These are phyloP conservation scores for Agarophyton chilense DNA, from an alignment of 23 red algal genomes.

Conservation along the genomic window DNA sequence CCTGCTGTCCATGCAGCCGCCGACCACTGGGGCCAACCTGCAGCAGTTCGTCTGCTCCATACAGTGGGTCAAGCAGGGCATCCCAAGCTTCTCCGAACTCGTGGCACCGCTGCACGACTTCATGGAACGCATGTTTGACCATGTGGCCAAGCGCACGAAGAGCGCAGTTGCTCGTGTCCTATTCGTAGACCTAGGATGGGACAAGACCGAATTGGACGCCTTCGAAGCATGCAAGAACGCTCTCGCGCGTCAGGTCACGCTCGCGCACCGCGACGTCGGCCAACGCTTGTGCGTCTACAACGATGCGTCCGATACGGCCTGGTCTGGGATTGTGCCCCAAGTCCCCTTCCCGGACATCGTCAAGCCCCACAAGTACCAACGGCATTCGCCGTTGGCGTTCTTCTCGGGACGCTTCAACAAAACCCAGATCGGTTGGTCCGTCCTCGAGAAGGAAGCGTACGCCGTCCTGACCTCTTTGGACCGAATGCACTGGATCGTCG, in stretches of 20 bases:
- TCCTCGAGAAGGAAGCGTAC: slow-evolving; percentile 50
- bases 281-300: slow-evolving; percentile 47
- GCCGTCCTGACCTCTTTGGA: slow-evolving; percentile 17
- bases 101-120: slow-evolving; percentile 41
- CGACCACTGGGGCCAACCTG: slow-evolving; percentile 32
- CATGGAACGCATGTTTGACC: slow-evolving; percentile 44
- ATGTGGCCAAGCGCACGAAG: slow-evolving; percentile 52
- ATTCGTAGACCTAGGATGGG: slow-evolving; percentile 21
- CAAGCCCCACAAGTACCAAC: slow-evolving; percentile 11
- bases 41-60: slow-evolving; percentile 56
- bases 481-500: slow-evolving; percentile 45
- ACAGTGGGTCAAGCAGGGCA: slow-evolving; percentile 58
- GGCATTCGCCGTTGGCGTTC: slow-evolving; percentile 11
- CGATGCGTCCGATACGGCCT: slow-evolving; percentile 47
- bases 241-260: slow-evolving; percentile 23
- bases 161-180: not conserved
- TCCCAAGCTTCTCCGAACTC: slow-evolving; percentile 43
- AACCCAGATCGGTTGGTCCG: slow-evolving; percentile 46
- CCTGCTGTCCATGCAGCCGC: slow-evolving; percentile 33
- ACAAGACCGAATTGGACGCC: not conserved
- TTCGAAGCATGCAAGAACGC: slow-evolving; percentile 45
- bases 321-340: slow-evolving; percentile 36
- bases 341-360: slow-evolving; percentile 6
- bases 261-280: slow-evolving; percentile 25
- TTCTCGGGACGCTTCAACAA: slow-evolving; percentile 22